A percentile compares a stretch with the other conserved stretches of the same genome.
phyloP scores from a whole-genome alignment of 129 eudicot species.

The Tagetes erecta region DNA sequence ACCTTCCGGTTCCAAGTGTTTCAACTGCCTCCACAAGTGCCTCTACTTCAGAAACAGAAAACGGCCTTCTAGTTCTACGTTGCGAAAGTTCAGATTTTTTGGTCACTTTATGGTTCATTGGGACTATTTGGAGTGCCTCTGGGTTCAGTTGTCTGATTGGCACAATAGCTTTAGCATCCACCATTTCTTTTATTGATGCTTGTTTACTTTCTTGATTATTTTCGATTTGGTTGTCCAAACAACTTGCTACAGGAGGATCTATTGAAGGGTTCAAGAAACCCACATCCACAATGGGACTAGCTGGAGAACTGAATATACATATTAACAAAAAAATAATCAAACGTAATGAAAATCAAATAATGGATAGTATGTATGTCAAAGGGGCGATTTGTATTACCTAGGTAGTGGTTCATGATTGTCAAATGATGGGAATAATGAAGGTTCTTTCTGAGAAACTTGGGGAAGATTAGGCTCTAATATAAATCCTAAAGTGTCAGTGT shows the following conservation, averaged over 20 bases:
- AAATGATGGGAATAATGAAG: slow-evolving; percentile 42
- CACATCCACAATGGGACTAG: slow-evolving; percentile 37
- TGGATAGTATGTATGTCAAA: slow-evolving; percentile 1
- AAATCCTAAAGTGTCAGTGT: slow-evolving; percentile 63
- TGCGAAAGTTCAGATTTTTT: slow-evolving; percentile 64
- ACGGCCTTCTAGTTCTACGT: slow-evolving; percentile 76
- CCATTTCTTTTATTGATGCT: slow-evolving; percentile 30
- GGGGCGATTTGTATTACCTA: slow-evolving; percentile 44
- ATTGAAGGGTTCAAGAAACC: slow-evolving; percentile 30
- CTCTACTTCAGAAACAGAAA: slow-evolving; percentile 94
- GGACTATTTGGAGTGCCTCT: slow-evolving; percentile 18
- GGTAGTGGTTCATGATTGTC: slow-evolving; percentile 42
- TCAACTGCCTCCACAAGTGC: slow-evolving; percentile 98
- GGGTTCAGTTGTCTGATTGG: slow-evolving; percentile 41
- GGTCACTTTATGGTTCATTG: slow-evolving; percentile 47
- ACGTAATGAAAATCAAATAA: slow-evolving; percentile 15
- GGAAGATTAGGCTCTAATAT: slow-evolving; percentile 70
- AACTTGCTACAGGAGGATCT: slow-evolving; percentile 36
- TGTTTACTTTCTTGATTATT: slow-evolving; percentile 35
- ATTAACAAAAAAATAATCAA: neutral
- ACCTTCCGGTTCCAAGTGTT: slow-evolving; percentile 98
- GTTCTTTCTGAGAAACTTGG: slow-evolving; percentile 46
- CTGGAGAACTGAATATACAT: slow-evolving; percentile 44
- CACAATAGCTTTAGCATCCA: slow-evolving; percentile 57
- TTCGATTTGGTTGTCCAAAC: slow-evolving; percentile 39